phyloP scores from a whole-genome alignment of 768 basidiomycete genomes.

The Calocera cornea region DNA sequence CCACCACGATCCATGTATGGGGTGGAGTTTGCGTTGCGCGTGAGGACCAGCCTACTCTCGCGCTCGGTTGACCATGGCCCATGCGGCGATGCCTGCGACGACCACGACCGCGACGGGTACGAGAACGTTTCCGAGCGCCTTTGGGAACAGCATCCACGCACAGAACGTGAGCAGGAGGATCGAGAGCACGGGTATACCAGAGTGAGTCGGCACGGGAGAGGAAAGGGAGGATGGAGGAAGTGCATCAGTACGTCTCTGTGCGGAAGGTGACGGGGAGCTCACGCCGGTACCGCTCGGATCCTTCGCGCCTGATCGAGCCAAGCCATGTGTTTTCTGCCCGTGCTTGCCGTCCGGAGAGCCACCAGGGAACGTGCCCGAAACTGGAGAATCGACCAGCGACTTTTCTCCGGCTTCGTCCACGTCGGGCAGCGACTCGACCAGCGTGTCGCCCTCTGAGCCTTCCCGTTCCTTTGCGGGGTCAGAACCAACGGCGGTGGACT shows the following conservation, averaged over 20 bases:
- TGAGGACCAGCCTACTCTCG: conserved; percentile 2
- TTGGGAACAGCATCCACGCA: neutral
- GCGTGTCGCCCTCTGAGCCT: neutral
- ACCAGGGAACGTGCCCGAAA: neutral
- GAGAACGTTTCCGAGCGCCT: neutral
- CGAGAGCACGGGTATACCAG: conserved; percentile 2
- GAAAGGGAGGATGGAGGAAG: neutral
- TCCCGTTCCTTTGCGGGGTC: neutral
- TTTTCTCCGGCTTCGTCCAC: neutral
- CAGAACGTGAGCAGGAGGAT: neutral
- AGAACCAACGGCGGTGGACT: neutral
- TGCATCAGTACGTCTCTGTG: conserved; percentile 2
- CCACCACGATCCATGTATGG: neutral
- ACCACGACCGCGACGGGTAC: neutral
- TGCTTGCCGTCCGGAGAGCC: neutral
- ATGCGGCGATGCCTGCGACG: neutral
- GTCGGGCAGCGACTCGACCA: neutral
- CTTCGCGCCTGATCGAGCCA: neutral
- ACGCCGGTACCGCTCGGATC: conserved; percentile 2
- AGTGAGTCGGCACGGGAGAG: neutral
- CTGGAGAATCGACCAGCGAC: neutral
- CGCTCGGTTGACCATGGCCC: conserved; percentile 1
- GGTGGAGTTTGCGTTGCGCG: neutral
- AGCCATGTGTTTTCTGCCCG: neutral
- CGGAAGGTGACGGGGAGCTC: conserved; percentile 4